Evolutionary conservation across 257 asterid species (phyloP).

Genomic region (Solanum neorickii): DNA sequence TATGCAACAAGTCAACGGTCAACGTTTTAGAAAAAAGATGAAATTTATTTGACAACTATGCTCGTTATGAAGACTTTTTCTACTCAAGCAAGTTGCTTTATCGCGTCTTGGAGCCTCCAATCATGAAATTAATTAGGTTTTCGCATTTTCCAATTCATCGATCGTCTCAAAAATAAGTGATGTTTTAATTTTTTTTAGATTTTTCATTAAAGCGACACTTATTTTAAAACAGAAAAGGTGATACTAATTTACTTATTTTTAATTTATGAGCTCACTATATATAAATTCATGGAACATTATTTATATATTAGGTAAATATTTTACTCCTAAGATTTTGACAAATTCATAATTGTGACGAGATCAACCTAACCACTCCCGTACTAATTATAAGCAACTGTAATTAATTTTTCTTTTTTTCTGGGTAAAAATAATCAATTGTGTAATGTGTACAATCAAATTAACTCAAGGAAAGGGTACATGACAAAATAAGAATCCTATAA

Average conservation of each 20-base stretch:
- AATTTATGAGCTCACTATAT: neutral
- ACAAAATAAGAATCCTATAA: neutral
- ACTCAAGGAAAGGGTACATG: neutral
- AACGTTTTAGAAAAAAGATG: neutral
- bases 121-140: neutral
- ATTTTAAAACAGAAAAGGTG: neutral
- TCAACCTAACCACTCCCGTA: neutral
- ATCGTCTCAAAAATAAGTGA: neutral
- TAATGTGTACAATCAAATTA: neutral
- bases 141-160: neutral
- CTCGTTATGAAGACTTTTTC: neutral
- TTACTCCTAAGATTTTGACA: neutral
- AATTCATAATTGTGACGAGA: neutral
- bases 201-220: neutral
- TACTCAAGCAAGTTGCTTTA: neutral
- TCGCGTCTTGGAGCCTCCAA: neutral
- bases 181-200: neutral
- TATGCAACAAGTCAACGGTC: neutral
- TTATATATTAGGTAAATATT: neutral
- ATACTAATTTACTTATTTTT: neutral
- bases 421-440: neutral
- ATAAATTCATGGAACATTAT: neutral
- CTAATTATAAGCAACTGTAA: neutral
- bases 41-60: neutral
- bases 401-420: neutral